Base-by-base conservation (phyloP, 1,284 basidiomycete species). In the Cystobasidium sp. region DNA sequence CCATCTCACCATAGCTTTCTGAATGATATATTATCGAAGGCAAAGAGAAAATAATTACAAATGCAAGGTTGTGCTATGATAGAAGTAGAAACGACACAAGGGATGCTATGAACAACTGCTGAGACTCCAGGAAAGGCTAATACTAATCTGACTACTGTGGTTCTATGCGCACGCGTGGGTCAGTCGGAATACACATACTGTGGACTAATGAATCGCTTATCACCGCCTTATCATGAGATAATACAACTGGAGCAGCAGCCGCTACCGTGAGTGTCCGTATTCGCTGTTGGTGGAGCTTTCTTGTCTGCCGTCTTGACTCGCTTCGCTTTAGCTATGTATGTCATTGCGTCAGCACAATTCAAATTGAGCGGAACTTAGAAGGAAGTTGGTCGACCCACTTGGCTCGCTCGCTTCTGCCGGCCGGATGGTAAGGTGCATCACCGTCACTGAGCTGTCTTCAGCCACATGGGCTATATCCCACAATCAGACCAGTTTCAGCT, bases 391-490 rank as follows among this genome's bases (percentile, higher is more conserved):
- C 20, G 31, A 44, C 70, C n/a, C 22, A 73, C 70, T n/a, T 58
- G 43, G 6, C 22, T 62, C 70, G 14, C 24, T 39, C 6, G 37
- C 22, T 1, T 73, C 70, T 12, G 20, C 6, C 9, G 70, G 70
- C 37, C 55, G 37, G 24, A 73, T 73, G 16, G 65, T 65, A 7
- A 73, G 47, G 39, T 73, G 70, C 62, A 73, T 59, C 0, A 73
- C 70, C n/a, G 70, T 73, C 9, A 58, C 37, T 51, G 63, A 39
- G 6, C 52, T 55, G 22, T 37, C 44, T 43, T 52, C 52, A 51
- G 53, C 18, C 9, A n/a, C 56, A 22, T 49, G 46, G 5, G 64
- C 51, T 65, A 24, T 8, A 49, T 6, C 12, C 20, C 22, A 43
- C 9, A 18, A 22, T 12, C 7, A 22, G 37, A 51, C 24, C 1